These are phyloP conservation scores for Trichoderma koningiopsis DNA, from an alignment of 2,329 filamentous ascomycete species.

Conservation along the genomic window DNA sequence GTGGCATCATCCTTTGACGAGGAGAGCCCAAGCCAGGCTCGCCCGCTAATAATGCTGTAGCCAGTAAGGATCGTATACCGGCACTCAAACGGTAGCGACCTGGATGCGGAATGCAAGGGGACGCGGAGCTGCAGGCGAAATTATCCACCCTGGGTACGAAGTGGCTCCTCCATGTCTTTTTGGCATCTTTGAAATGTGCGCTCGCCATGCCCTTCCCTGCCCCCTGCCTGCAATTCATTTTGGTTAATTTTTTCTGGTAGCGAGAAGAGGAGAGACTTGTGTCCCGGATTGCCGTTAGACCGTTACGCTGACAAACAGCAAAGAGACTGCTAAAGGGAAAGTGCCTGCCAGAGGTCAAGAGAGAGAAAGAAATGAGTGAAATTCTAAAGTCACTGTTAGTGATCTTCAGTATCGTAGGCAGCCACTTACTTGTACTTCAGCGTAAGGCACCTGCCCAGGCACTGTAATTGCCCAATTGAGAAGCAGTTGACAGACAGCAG, in stretches of 20 bases:
- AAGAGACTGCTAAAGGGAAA: not conserved
- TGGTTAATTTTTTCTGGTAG: not conserved
- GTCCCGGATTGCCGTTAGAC: not conserved
- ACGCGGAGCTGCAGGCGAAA: slow-evolving; percentile 18
- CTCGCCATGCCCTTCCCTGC: slow-evolving; percentile 13
- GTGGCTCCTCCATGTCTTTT: slow-evolving; percentile 3
- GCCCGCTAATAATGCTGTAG: not conserved
- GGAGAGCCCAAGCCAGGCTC: not conserved
- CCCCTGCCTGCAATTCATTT: not conserved
- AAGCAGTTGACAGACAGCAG: not conserved
- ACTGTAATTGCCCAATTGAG: not conserved
- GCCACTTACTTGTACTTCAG: not conserved
- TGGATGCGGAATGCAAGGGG: not conserved
- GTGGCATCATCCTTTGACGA: not conserved
- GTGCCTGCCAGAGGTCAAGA: not conserved
- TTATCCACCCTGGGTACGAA: slow-evolving; percentile 19
- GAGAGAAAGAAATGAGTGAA: not conserved
- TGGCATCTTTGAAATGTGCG: not conserved
- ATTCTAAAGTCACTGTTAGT: not conserved
- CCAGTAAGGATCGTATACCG: not conserved
- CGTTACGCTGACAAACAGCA: slow-evolving; percentile 1
- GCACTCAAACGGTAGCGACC: not conserved
- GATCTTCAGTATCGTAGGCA: not conserved
- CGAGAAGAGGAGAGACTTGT: not conserved
- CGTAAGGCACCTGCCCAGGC: not conserved